Conservation (phyloP, 73 alveolate genomes). For the Paraurostyla sp. region DNA sequence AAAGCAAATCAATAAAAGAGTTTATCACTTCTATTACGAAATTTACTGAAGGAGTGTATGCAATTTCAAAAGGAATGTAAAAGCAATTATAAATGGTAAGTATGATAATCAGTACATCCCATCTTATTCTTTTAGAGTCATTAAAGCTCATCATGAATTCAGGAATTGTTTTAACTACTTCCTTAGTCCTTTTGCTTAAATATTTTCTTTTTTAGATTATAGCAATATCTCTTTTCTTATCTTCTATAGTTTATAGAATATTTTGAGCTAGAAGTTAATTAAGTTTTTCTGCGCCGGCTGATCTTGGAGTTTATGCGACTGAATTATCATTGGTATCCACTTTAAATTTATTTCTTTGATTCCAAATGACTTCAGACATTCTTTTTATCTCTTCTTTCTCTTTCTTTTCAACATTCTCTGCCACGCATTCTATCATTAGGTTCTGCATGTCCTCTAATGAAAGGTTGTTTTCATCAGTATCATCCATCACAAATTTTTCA, state of each 20-base stretch:
- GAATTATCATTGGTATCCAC: background rate
- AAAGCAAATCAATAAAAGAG: conserved; percentile 49
- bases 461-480: background rate
- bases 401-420: background rate
- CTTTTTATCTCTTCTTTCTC: conserved; percentile 23
- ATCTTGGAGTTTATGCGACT: background rate
- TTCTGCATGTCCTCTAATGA: background rate
- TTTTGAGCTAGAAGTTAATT: background rate
- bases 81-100: conserved; percentile 73
- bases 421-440: background rate
- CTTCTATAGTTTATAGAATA: background rate
- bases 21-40: background rate
- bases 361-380: conserved; percentile 12
- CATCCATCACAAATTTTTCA: background rate
- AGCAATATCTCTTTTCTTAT: background rate
- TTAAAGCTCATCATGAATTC: conserved; percentile 36
- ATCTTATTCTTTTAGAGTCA: conserved; percentile 44
- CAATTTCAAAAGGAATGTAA: conserved; percentile 71
- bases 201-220: background rate
- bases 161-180: background rate
- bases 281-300: background rate
- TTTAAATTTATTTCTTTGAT: background rate
- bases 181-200: conserved; percentile 10
- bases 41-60: conserved; percentile 50
- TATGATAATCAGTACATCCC: conserved; percentile 76